Evolutionary conservation across 768 basidiomycete species (phyloP).

Genomic region (Phanerochaete carnosa): DNA sequence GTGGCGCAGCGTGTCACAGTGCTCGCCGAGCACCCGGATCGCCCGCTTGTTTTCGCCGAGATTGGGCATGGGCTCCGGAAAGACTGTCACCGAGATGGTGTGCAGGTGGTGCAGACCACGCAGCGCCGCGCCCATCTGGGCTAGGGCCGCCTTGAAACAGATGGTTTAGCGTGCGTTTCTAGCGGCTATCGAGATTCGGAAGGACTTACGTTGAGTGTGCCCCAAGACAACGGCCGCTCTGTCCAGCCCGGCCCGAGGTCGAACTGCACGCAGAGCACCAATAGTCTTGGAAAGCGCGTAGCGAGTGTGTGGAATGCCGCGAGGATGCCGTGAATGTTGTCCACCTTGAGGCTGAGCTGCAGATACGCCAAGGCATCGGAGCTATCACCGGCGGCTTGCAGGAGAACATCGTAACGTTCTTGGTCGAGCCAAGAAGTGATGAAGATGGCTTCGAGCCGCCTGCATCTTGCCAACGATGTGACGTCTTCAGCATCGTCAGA

Average conservation of each 20-base stretch:
- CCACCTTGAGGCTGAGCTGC: background rate
- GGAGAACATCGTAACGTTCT: background rate
- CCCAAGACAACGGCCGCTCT: background rate
- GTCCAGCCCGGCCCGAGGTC: background rate
- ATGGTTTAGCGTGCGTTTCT: background rate
- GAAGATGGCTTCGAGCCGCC: conserved; percentile 10
- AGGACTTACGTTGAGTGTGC: background rate
- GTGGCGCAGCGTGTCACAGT: background rate
- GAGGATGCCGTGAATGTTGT: background rate
- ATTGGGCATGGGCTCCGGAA: conserved; percentile 18
- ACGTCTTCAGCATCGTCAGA: conserved; percentile 6
- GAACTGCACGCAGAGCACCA: background rate
- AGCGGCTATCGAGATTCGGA: background rate
- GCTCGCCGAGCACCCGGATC: background rate
- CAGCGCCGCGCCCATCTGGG: conserved; percentile 14
- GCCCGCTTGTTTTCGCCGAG: background rate
- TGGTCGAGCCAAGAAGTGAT: background rate
- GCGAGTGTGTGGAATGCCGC: background rate
- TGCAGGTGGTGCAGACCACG: conserved; percentile 9
- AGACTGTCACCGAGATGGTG: conserved; percentile 16
- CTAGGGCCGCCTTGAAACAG: conserved; percentile 14
- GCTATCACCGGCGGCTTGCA: background rate
- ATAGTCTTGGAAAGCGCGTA: background rate
- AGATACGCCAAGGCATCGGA: background rate
- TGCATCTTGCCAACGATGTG: background rate